These are phyloP conservation scores for Zhuliangozyma blackwelliae DNA, from an alignment of 1,139 yeast species.

Conservation along the genomic window DNA sequence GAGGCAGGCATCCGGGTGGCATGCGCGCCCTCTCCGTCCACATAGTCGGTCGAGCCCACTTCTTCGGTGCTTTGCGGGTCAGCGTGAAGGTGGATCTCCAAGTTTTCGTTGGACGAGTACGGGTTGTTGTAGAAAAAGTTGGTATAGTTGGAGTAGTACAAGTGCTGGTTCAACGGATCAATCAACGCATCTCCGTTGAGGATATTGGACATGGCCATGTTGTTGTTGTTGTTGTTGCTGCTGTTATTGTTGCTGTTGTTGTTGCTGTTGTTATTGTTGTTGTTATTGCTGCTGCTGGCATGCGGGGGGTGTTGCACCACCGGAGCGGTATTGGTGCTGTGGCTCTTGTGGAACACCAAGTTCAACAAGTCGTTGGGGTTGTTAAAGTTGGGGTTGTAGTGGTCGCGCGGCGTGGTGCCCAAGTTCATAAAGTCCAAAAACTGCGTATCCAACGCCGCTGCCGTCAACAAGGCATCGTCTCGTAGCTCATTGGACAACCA, in stretches of 20 bases:
- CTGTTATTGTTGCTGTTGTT: constrained; percentile 1
- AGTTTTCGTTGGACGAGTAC: constrained; percentile 36
- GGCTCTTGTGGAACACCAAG: constrained; percentile 48
- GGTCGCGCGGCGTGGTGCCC: constrained; percentile 5
- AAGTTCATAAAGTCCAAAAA: constrained; percentile 48
- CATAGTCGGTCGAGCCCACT: constrained; percentile 30
- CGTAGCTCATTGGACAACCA: constrained; percentile 70
- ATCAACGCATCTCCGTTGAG: constrained; percentile 19
- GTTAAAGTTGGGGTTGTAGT: constrained; percentile 9
- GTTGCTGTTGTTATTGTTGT: constrained; percentile 1
- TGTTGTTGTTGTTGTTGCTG: constrained; percentile 7
- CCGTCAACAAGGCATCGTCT: constrained; percentile 69
- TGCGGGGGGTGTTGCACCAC: constrained; percentile 1
- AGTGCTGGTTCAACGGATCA: constrained; percentile 36
- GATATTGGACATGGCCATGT: constrained; percentile 19
- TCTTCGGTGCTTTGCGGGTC: constrained; percentile 20
- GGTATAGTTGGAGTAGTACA: constrained; percentile 39
- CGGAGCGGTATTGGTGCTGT: constrained; percentile 4
- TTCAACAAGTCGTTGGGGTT: constrained; percentile 36
- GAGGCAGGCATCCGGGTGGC: constrained; percentile 40
- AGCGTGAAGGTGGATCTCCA: constrained; percentile 45
- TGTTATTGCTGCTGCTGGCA: constrained; percentile 6
- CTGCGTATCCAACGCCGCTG: constrained; percentile 63
- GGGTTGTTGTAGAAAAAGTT: constrained; percentile 43
- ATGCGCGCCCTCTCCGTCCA: constrained; percentile 32